Conservation (phyloP, 1,284 basidiomycete species). For the Tilletia horrida region DNA sequence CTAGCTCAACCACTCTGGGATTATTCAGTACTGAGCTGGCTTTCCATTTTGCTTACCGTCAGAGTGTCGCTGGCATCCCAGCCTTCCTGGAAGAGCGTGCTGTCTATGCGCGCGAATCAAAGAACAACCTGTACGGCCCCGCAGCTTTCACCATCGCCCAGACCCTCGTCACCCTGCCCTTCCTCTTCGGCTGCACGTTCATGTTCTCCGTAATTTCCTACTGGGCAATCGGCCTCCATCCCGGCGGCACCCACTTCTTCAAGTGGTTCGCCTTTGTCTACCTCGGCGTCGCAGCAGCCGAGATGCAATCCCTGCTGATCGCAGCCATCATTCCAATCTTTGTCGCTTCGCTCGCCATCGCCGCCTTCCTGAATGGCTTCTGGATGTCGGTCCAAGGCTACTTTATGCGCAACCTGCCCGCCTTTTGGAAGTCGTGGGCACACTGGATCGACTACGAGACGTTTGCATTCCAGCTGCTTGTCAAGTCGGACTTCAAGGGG, state of each 20-base stretch:
- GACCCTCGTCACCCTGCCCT: slow-evolving; percentile 55
- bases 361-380: slow-evolving; percentile 64
- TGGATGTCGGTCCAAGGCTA: slow-evolving; percentile 60
- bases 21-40: too few relatives aligned
- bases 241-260: slow-evolving; percentile 61
- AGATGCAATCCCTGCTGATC: slow-evolving; percentile 62
- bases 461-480: slow-evolving; percentile 58
- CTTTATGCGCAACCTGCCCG: slow-evolving; percentile 61
- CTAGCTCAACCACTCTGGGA: too few relatives aligned
- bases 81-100: slow-evolving; percentile 56
- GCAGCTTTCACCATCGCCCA: slow-evolving; percentile 37
- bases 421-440: slow-evolving; percentile 64
- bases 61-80: slow-evolving; percentile 56
- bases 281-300: slow-evolving; percentile 63
- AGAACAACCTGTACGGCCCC: slow-evolving; percentile 54
- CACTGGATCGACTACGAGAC: slow-evolving; percentile 58
- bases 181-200: slow-evolving; percentile 53
- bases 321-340: slow-evolving; percentile 64
- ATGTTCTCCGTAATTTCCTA: slow-evolving; percentile 50
- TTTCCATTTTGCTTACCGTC: too few relatives aligned
- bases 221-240: slow-evolving; percentile 59
- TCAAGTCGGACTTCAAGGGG: slow-evolving; percentile 59
- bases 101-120: slow-evolving; percentile 56
- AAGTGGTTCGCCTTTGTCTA: slow-evolving; percentile 58
- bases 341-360: slow-evolving; percentile 64